Conservation (phyloP, 371 early-diverging fungal species). For the Mucor irregularis region DNA sequence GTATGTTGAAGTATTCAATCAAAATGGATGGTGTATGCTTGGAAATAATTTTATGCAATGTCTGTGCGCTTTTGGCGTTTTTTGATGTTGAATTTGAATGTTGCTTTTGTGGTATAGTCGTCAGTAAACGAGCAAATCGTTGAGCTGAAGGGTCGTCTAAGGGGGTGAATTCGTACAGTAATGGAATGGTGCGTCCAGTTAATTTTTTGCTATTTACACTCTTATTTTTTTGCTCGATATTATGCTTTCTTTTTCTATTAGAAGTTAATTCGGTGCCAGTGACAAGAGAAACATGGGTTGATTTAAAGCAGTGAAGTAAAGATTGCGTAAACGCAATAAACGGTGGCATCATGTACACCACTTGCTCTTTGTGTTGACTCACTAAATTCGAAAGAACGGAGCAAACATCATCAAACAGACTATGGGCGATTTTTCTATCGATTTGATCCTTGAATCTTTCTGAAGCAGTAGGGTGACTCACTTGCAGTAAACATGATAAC, state of each 20-base stretch:
- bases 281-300: constrained; percentile 53
- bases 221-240: neutral
- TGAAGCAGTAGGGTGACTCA: constrained; percentile 30
- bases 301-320: constrained; percentile 58
- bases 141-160: constrained; percentile 51
- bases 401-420: constrained; percentile 46
- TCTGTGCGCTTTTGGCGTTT: constrained; percentile 12
- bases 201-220: neutral
- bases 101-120: constrained; percentile 39
- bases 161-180: constrained; percentile 40
- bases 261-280: constrained; percentile 12
- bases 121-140: constrained; percentile 57
- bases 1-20: constrained; percentile 66
- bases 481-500: constrained; percentile 34
- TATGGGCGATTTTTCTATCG: constrained; percentile 22
- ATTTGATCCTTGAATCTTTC: constrained; percentile 23
- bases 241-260: constrained; percentile 12
- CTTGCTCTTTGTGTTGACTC: constrained; percentile 46
- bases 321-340: constrained; percentile 51
- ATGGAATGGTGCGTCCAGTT: constrained; percentile 14
- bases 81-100: constrained; percentile 6
- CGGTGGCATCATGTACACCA: constrained; percentile 49
- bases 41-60: constrained; percentile 51
- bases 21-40: constrained; percentile 73
- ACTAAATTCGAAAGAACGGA: constrained; percentile 44